Evolutionary conservation across 2,329 filamentous ascomycete species (phyloP).

Genomic region (Sphaerulina musiva): DNA sequence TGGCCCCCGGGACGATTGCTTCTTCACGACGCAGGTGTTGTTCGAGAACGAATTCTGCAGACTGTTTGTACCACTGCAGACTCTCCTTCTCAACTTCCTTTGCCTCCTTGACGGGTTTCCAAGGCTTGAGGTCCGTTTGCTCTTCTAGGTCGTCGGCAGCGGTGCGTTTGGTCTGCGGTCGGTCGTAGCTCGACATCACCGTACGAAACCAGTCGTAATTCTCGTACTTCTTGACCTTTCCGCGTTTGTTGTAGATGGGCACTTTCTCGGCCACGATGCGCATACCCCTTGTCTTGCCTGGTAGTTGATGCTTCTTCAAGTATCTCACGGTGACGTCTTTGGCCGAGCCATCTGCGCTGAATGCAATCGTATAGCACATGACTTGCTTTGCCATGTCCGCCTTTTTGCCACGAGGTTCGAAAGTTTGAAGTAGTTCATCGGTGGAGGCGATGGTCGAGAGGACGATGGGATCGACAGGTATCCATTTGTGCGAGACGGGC

Average conservation of each 20-base stretch:
- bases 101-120: conserved; percentile 53
- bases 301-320: conserved; percentile 70
- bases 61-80: conserved; percentile 80
- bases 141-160: conserved; percentile 76
- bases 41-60: conserved; percentile 75
- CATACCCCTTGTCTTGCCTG: conserved; percentile 82
- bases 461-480: conserved; percentile 71
- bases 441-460: conserved; percentile 64
- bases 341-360: conserved; percentile 75
- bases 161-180: conserved; percentile 51
- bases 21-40: conserved; percentile 88
- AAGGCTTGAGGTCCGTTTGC: conserved; percentile 64
- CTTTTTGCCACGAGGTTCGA: conserved; percentile 76
- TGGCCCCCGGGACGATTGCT: conserved; percentile 63
- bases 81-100: conserved; percentile 50
- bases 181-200: conserved; percentile 66
- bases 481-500: conserved; percentile 68
- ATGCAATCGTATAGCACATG: conserved; percentile 81
- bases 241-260: conserved; percentile 67
- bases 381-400: conserved; percentile 83
- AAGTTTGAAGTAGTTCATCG: conserved; percentile 62
- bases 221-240: conserved; percentile 70
- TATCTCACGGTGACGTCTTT: conserved; percentile 95
- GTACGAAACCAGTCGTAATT: conserved; percentile 83
- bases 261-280: conserved; percentile 74